Base-by-base conservation (phyloP, 2,329 filamentous ascomycete species). In the Claviceps africana region DNA sequence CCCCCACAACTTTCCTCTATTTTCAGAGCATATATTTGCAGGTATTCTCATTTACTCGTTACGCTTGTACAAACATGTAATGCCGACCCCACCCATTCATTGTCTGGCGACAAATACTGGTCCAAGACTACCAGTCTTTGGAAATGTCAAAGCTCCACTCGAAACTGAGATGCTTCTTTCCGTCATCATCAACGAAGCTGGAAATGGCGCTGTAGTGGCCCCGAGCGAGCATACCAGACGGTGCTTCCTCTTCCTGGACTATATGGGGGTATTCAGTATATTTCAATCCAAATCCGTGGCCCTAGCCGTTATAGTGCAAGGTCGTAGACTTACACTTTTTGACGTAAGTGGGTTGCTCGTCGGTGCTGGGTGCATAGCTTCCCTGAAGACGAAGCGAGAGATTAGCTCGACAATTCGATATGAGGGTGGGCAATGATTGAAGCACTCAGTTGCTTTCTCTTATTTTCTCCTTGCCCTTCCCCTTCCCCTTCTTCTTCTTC, bases 81-180 rank as follows among this genome's bases (percentile, higher is more conserved):
- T 53, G 52, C 44, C 45, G 53, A 43, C 30, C 21, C 17, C 21
- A 15, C 39, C 15, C 40, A 3, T 22, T 11, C 21, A 22, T 45
- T 33, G 39, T n/a, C 35, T 39, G 13, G 40, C 21, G 40, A 51
- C 30, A 45, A 19, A 31, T 61, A 59, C 5, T 43, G 15, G 19
- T 6, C 17, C 15, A 6, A 33, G 19, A 11, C 56, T 82, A 87
- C 93, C 93, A 97, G 67, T 95, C 88, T 79, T 97, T 98, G 72
- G 85, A 79, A 67, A 98, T 95, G 65, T 96, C 86, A 64, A 98
- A 97, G 56, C 84, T 82, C 93, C 93, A 98, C 63, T 95, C 86
- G 69, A 98, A 98, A 66, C 85, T 77, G 57, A 98, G 76, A 70
- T 98, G 90, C 57, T 79, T 83, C 70, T 88, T 83, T 68, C 93